Evolutionary conservation across 257 asterid genomes (phyloP), one percentile per base, ranked within the genome.

Genomic region (Nemophila menziesii): DNA sequence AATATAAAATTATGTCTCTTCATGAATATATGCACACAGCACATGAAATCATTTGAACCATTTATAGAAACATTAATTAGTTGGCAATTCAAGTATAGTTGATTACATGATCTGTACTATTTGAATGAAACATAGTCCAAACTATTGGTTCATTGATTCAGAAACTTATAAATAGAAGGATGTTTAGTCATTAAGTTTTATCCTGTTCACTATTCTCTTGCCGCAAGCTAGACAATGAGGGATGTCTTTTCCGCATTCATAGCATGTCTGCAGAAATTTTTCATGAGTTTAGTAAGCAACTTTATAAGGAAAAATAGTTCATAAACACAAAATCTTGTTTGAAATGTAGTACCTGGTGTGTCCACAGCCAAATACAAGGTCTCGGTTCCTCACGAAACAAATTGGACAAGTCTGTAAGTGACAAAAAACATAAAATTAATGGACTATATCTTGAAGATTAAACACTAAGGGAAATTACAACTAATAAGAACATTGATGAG

Each of bases 331-430:
- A 7, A 5, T 29, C 26, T 20, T 15, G 9, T 16, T 17, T 14
- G 13, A 19, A 14, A 6, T 29, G 8, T 1, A 21, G 51, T 58
- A 77, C 86, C 86, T 77, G 81, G 52, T 77, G 86, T 16, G n/a
- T n/a, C 86, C 86, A 46, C 79, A 77, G 33, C 77, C 77, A 51
- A 73, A 73, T 26, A 73, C 87, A 79, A 73, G 63, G 69, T 70
- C 72, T 55, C 62, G 73, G 11, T 52, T 34, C 34, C 57, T 65
- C 40, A 51, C 57, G 22, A 56, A 58, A 23, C 87, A 77, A 44
- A 67, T 59, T 24, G 73, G 67, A 60, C 87, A 77, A 16, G 71
- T 34, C 79, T 77, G 73, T 24, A 44, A 33, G 23, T 10, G 33
- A 16, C 10, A 24, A 11, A 11, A 48, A 52, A 17, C 40, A 5